Evolutionary conservation across 2,329 filamentous ascomycete species (phyloP), one percentile per base, ranked within the genome.

Genomic region (Ilyonectria robusta): DNA sequence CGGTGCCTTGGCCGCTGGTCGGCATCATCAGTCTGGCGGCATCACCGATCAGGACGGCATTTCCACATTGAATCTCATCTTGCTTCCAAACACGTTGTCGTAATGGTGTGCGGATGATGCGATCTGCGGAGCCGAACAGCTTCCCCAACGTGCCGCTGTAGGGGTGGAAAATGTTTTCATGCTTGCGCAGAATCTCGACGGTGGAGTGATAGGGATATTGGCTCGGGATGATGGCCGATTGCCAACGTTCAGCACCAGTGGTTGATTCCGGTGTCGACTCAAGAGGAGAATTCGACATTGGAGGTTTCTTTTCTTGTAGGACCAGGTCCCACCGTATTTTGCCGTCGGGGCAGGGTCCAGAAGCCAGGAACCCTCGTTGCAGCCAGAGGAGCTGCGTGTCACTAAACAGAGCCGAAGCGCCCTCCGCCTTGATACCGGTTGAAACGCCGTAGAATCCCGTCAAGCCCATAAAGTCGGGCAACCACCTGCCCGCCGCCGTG

Each of bases 301-400:
- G 70, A 2, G 70, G 59, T 7, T 68, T 53, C 4, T 48, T n/a
- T 15, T 76, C 71, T 0, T 71, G 72, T 19, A 76, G 53, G 15
- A 76, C 62, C n/a, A 76, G 62, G 33, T 76, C 73, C 74, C 74
- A 76, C 15, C 74, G 67, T 9, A 71, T 70, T 66, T 69, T 73
- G 23, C 62, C 59, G 6, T 62, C 60, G 1, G 67, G 66, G 40
- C 68, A 72, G 0, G 72, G 73, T 0, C 69, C 72, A 0, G 73
- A 71, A 1, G 73, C 61, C 1, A 76, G 57, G 9, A 67, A 73
- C 1, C 73, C 74, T 15, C 51, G 62, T 6, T 69, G 53, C 5
- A 75, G 55, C 26, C 67, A 71, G 19, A 73, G 46, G 51, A 60
- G 58, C 5, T 74, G 67, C 0, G 71, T 59, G 50, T 73, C 72